phyloP scores from a whole-genome alignment of 2,329 filamentous ascomycete genomes.

The Incumbomyces lentus region DNA sequence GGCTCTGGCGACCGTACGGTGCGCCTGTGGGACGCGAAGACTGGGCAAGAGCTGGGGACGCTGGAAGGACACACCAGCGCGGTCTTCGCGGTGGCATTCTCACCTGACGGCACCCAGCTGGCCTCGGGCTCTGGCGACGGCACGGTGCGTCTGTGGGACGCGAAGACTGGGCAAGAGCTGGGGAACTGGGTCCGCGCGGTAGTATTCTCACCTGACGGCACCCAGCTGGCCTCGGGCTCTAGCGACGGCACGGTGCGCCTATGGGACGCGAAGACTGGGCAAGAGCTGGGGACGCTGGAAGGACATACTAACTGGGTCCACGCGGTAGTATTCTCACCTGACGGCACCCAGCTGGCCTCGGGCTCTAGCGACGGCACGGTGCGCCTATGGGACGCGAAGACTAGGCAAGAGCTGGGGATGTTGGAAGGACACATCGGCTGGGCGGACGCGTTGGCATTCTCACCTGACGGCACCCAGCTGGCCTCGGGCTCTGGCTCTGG shows the following conservation, averaged over 20 bases:
- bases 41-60: no score
- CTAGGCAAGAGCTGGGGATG: constrained; percentile 10
- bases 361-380: constrained; percentile 17
- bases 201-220: constrained; percentile 18
- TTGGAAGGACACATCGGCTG: constrained; percentile 17
- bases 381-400: constrained; percentile 21
- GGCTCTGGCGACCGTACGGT: no score
- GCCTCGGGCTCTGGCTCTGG: constrained; percentile 17
- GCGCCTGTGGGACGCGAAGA: no score
- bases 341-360: constrained; percentile 21
- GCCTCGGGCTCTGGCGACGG: no score
- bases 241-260: no score
- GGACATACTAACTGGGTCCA: constrained; percentile 17
- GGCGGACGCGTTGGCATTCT: constrained; percentile 18
- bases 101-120: no score
- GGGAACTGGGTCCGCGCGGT: constrained; percentile 15
- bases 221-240: constrained; percentile 15
- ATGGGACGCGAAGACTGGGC: no score
- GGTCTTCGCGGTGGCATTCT: no score
- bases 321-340: constrained; percentile 22
- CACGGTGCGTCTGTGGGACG: no score
- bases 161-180: neutral
- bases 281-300: neutral
- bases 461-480: constrained; percentile 14
- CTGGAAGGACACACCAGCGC: no score